Percentiles rank a stretch among this genome's conserved stretches.
phyloP scores from a whole-genome alignment of 805 yeast genomes.

The Metschnikowia cubensis region DNA sequence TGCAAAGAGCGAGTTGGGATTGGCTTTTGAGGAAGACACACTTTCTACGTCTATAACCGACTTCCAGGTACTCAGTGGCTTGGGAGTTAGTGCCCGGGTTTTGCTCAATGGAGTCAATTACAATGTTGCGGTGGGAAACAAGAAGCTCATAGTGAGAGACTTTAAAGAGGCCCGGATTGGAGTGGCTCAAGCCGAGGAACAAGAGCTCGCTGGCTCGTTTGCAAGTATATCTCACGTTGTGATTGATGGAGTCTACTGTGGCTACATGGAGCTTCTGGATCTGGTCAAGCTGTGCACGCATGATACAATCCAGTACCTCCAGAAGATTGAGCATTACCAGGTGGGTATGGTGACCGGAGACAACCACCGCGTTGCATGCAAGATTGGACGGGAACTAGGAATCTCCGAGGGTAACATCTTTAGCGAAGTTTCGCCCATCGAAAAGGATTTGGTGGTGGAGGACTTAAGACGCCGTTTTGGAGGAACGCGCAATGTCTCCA shows the following conservation, averaged over 20 bases:
- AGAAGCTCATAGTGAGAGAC: constrained; percentile 32
- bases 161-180: constrained; percentile 13
- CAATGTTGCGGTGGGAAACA: constrained; percentile 47
- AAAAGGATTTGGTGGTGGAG: constrained; percentile 65
- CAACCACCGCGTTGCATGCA: constrained; percentile 53
- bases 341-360: constrained; percentile 94
- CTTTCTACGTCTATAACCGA: constrained; percentile 29
- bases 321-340: constrained; percentile 44
- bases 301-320: constrained; percentile 54
- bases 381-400: constrained; percentile 64
- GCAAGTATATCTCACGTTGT: constrained; percentile 54
- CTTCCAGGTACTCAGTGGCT: constrained; percentile 39
- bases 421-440: constrained; percentile 73
- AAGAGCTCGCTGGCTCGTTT: constrained; percentile 19
- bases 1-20: constrained; percentile 24
- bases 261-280: constrained; percentile 67
- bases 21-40: constrained; percentile 28
- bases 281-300: constrained; percentile 61
- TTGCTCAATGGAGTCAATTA: constrained; percentile 7
- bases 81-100: constrained; percentile 42
- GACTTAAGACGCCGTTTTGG: constrained; percentile 48
- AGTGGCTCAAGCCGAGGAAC: constrained; percentile 10
- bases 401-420: constrained; percentile 61
- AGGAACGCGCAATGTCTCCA: constrained; percentile 31
- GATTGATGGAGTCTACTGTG: constrained; percentile 55